Evolutionary conservation across 1,284 basidiomycete genomes (phyloP).

Genomic region (Takashimella koratensis): DNA sequence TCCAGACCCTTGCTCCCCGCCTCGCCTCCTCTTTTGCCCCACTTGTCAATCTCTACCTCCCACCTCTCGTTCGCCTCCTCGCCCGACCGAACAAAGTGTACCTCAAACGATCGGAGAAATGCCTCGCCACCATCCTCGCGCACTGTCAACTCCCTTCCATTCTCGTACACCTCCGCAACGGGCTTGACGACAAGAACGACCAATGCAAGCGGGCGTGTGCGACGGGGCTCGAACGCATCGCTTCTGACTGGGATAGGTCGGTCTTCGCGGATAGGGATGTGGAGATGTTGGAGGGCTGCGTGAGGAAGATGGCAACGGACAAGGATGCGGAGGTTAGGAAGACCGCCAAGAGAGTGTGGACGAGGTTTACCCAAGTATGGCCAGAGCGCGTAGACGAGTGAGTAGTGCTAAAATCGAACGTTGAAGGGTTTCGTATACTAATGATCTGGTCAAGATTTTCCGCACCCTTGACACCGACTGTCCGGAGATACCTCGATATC

Average conservation of each 20-base stretch:
- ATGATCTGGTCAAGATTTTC: constrained; percentile 43
- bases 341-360: constrained; percentile 50
- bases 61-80: constrained; percentile 50
- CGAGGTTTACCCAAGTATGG: constrained; percentile 45
- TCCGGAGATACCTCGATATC: constrained; percentile 49
- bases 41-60: constrained; percentile 50
- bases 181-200: constrained; percentile 48
- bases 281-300: constrained; percentile 44
- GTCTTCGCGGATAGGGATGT: constrained; percentile 38
- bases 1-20: constrained; percentile 52
- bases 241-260: constrained; percentile 35
- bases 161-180: constrained; percentile 43
- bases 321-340: constrained; percentile 52
- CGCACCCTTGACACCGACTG: constrained; percentile 51
- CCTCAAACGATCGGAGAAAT: constrained; percentile 51
- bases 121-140: constrained; percentile 48
- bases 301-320: constrained; percentile 50
- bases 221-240: constrained; percentile 26
- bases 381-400: constrained; percentile 51
- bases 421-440: not conserved
- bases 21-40: constrained; percentile 46
- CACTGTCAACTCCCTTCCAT: constrained; percentile 47
- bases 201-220: constrained; percentile 41
- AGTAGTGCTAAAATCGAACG: constrained; percentile 21
- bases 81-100: constrained; percentile 54